Evolutionary conservation across 2,329 filamentous ascomycete genomes (phyloP), one percentile per base, ranked within the genome.

Genomic region (Coniochaeta sp.): DNA sequence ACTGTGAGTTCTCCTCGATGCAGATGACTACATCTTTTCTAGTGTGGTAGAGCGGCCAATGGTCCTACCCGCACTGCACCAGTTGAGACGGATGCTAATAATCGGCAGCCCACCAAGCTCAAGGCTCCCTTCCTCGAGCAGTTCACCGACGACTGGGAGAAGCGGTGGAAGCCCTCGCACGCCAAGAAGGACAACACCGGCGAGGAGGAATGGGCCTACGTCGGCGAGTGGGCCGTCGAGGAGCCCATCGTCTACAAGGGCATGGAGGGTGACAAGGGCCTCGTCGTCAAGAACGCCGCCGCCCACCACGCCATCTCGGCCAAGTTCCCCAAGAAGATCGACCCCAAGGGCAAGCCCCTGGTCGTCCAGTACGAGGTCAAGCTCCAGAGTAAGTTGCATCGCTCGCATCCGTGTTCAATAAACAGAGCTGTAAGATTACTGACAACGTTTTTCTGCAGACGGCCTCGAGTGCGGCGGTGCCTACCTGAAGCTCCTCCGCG

Each of bases 341-440:
- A 97, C 79, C 95, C 96, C 86, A 98, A 93, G 86, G 92, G 85
- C 79, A 96, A 99, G 83, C 90, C 91, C 62, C 85, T 99, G 58
- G 95, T 99, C 68, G 91, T 99, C 59, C 95, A 99, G 79, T 99
- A 99, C 74, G 95, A 99, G 77, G 95, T 98, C 74, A 99, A 99
- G 86, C 90, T 97, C 66, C 95, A 99, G 81, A 91, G 91, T 96
- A 83, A 78, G 89, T 83, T 64, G 60, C 19, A 12, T 38, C 26
- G n/a, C n/a, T n/a, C n/a, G n/a, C 16, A 19, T 10, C 17, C 34
- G 14, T 12, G 19, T 4, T 14, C 17, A 9, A 42, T 5, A n/a
- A 17, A 4, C 22, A 16, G 14, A 12, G 4, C 17, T 12, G 42
- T 17, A n/a, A n/a, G 7, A 12, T 38, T 32, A 8, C 62, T 36